Evolutionary conservation across 176 grass and related monocot species (phyloP), one percentile per base, ranked within the genome.

Genomic region (Tuctoria greenei): DNA sequence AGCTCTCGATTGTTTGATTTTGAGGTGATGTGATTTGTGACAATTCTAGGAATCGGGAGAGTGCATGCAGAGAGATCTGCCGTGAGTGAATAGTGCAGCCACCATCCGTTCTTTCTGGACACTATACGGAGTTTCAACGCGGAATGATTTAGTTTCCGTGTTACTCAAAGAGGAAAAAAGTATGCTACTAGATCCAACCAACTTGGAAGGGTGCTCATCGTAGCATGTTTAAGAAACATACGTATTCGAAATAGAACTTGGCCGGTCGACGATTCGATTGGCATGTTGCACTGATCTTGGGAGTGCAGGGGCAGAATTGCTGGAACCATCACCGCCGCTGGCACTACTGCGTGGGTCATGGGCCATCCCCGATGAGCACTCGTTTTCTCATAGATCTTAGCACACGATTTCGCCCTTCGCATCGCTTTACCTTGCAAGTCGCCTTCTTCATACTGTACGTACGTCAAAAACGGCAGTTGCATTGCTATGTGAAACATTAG

Each of bases 101-200:
- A 31, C 55, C 61, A 54, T 57, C 54, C 21, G 27, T 37, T 59
- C 35, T 67, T 37, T 59, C 35, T 67, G 62, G 20, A 46, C 15
- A 27, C 23, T 15, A 42, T 15, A 42, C 23, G 46, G 41, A 61
- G 39, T 51, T 50, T 42, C 26, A n/a, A 20, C 49, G 15, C 47
- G 36, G 38, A 70, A 76, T 70, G 13, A 76, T 71, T 86, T 51
- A 10, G 17, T 59, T 18, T 72, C 76, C 13, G 6, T 39, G 13
- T 67, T 47, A n/a, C 50, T 58, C 42, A 15, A 62, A 57, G 4
- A 26, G n/a, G n/a, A 49, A 17, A 50, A 83, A 69, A 28, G 44
- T 1, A 68, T 73, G 59, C 69, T 18, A 81, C 69, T 18, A 81
- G 58, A 81, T 81, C 68, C 79, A 72, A 64, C 68, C 79, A 72